Evolutionary conservation across 495 filamentous ascomycete species (phyloP).

Genomic region (Xylaria venustula): DNA sequence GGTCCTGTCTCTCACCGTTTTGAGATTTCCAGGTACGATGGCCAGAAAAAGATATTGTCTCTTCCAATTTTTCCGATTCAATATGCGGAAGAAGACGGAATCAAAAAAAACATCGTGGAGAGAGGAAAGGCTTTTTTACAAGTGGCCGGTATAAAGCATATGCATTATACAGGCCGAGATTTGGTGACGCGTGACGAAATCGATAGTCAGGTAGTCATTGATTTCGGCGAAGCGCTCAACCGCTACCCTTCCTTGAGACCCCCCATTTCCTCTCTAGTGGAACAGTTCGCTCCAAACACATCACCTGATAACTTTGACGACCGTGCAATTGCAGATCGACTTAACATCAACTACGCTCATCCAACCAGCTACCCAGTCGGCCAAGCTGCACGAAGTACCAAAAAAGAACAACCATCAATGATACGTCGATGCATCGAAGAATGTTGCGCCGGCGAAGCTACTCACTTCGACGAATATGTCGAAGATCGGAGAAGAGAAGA

Average conservation of each 20-base stretch:
- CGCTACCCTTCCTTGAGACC: neutral
- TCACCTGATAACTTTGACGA: no score
- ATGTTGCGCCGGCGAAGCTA: slow-evolving; percentile 25
- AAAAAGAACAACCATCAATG: no score
- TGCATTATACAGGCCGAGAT: slow-evolving; percentile 37
- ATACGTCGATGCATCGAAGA: slow-evolving; percentile 10
- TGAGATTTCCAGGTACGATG: neutral
- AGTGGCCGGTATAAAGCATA: slow-evolving; percentile 23
- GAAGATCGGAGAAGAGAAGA: slow-evolving; percentile 30
- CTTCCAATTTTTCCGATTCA: slow-evolving; percentile 37
- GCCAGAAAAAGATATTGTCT: slow-evolving; percentile 19
- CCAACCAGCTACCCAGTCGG: no score
- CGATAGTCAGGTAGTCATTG: slow-evolving; percentile 46
- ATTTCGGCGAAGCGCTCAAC: slow-evolving; percentile 39
- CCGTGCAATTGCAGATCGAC: no score
- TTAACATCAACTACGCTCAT: no score
- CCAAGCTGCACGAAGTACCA: no score
- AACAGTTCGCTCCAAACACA: slow-evolving; percentile 9
- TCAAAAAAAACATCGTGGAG: slow-evolving; percentile 24
- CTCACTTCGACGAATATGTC: slow-evolving; percentile 30
- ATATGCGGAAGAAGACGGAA: slow-evolving; percentile 11
- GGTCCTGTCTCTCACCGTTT: slow-evolving; percentile 35
- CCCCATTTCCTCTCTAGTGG: neutral
- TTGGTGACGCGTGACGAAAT: slow-evolving; percentile 31
- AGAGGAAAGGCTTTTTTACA: slow-evolving; percentile 38